Evolutionary conservation across 1,139 yeast genomes (phyloP).

Genomic region (Geotrichum europaeum): DNA sequence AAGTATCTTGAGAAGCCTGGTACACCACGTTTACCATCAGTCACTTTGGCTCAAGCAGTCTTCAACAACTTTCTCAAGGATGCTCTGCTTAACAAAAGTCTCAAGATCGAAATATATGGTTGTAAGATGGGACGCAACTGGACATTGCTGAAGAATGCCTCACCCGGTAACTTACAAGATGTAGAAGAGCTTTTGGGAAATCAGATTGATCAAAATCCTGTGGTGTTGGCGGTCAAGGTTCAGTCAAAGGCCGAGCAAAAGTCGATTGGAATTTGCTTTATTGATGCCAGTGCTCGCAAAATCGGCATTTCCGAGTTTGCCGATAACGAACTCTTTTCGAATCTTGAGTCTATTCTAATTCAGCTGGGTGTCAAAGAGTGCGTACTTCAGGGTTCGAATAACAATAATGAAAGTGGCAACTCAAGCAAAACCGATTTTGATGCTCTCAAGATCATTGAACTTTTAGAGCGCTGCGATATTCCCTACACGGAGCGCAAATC

Average conservation of each 20-base stretch:
- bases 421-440: conserved; percentile 30
- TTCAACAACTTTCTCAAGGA: conserved; percentile 58
- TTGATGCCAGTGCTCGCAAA: conserved; percentile 63
- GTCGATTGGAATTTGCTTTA: conserved; percentile 68
- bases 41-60: conserved; percentile 73
- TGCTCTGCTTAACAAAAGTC: conserved; percentile 64
- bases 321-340: conserved; percentile 82
- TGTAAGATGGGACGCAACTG: conserved; percentile 41
- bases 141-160: conserved; percentile 56
- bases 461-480: conserved; percentile 67
- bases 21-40: conserved; percentile 49
- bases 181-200: conserved; percentile 67
- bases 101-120: conserved; percentile 70
- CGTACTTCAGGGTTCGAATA: conserved; percentile 44
- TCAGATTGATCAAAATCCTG: conserved; percentile 49
- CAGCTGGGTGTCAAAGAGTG: conserved; percentile 89
- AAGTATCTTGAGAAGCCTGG: conserved; percentile 45
- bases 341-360: conserved; percentile 74
- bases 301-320: conserved; percentile 74
- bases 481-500: conserved; percentile 58
- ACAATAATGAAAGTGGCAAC: conserved; percentile 30
- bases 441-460: conserved; percentile 41
- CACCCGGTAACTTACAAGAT: conserved; percentile 86
- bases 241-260: conserved; percentile 42
- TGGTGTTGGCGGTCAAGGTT: conserved; percentile 68